Conservation (phyloP, 2,329 filamentous ascomycete genomes). For the Cryphonectria radicalis region DNA sequence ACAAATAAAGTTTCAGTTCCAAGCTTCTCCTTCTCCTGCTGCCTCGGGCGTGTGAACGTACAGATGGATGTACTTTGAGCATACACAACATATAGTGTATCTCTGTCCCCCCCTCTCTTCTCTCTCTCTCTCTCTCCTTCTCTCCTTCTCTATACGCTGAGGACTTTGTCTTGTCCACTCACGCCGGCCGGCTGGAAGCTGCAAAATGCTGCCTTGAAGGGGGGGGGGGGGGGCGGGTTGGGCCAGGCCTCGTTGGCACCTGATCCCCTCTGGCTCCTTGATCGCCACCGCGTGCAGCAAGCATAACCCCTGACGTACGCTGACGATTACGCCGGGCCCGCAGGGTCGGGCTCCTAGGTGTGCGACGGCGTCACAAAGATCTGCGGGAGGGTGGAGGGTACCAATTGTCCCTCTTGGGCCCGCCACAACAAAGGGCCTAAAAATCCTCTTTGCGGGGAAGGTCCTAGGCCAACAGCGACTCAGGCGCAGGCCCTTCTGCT, state of each 20-base stretch:
- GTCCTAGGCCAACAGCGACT: not conserved
- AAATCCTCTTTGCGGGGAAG: constrained; percentile 8
- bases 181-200: not conserved
- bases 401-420: not conserved
- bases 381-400: constrained; percentile 1
- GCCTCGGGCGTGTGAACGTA: not conserved
- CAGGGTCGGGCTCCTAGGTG: not conserved
- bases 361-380: not conserved
- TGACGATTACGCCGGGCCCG: constrained; percentile 9
- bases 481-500: not conserved
- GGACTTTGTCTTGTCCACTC: not conserved
- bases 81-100: not conserved
- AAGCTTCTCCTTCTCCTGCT: not conserved
- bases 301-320: constrained; percentile 11
- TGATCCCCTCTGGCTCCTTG: not conserved
- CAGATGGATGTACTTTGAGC: not conserved
- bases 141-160: not conserved
- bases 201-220: not conserved
- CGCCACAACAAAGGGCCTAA: not conserved
- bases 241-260: not conserved
- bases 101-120: not conserved
- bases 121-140: not conserved
- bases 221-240: not conserved
- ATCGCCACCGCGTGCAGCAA: constrained; percentile 9
- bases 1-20: constrained; percentile 2